Evolutionary conservation across 805 yeast species (phyloP), one percentile per base, ranked within the genome.

Genomic region (Suhomyces sp.): DNA sequence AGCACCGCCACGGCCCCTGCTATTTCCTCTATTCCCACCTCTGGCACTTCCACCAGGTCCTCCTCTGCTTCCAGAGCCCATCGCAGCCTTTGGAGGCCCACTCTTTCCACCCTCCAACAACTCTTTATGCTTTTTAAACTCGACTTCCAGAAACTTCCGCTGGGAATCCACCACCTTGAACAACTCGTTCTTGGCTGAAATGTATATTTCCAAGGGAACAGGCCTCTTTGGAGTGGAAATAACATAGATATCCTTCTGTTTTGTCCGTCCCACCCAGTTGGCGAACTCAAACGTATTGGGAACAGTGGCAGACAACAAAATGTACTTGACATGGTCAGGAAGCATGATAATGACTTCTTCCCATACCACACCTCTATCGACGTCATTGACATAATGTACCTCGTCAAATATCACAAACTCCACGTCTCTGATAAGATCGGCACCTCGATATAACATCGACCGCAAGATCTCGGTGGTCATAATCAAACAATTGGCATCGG

Each of bases 271-370:
- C 17, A 94, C 93, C 99, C 99, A 94, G 57, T 87, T 89, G 7
- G 99, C 99, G 77, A 94, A 94, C 65, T 94, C 99, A 65, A 81
- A 87, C 0, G 99, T 93, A 66, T 94, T 94, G n/a, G 99, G 99
- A 6, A 94, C 98, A 0, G 99, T 94, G 4, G 99, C 99, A 10
- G 97, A 89, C 39, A 94, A 76, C 40, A 94, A 74, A 56, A 94
- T 90, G 60, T 89, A 87, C 63, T 93, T 93, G 53, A 94, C 94
- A 65, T 94, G 97, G 57, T 92, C 97, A 0, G 99, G 99, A 31
- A 94, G 75, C 96, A 94, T 90, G 60, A 94, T 94, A 55, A 94
- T 94, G 20, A 94, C 97, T 71, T 94, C 99, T 73, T 94, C 99
- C 99, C 99, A 94, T 3, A 94, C 99, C 12, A 94, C 99, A 63